Percentiles rank a stretch among this genome's conserved stretches.
Evolutionary conservation across 345 rosid species (phyloP).

Genomic region (Cardamine chenopodiifolia): DNA sequence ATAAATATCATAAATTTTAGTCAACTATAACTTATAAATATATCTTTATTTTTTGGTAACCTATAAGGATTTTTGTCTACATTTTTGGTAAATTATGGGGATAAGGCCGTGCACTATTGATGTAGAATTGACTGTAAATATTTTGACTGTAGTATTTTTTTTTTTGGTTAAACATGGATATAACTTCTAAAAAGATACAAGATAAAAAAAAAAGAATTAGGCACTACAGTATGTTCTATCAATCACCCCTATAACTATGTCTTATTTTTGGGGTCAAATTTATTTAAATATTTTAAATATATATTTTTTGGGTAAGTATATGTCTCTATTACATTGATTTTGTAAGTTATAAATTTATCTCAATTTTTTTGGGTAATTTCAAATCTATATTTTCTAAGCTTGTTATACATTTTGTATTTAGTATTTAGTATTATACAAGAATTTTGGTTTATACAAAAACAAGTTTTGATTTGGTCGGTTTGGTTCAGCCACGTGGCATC

Average conservation of each 20-base stretch:
- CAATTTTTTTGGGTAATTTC: neutral
- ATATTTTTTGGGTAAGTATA: neutral
- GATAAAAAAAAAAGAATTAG: neutral
- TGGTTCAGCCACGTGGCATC: constrained; percentile 80
- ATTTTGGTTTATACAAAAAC: neutral
- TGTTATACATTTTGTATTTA: neutral
- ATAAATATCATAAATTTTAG: neutral
- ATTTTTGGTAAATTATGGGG: neutral
- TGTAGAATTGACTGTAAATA: neutral
- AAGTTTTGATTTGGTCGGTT: constrained; percentile 8
- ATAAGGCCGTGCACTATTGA: neutral
- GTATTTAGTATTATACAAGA: neutral
- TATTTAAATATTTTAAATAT: no score
- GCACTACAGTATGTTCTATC: neutral
- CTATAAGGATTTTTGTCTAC: neutral
- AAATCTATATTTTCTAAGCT: no score
- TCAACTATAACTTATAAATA: neutral
- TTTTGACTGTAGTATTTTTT: neutral
- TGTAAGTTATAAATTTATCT: neutral
- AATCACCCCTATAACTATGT: neutral
- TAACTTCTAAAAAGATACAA: neutral
- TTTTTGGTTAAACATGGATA: neutral
- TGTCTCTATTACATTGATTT: neutral
- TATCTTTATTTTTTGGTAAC: neutral
- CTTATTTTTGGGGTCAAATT: neutral